Evolutionary conservation across 306 rosid species (phyloP).

Genomic region (Cucurbita argyrosperma): DNA sequence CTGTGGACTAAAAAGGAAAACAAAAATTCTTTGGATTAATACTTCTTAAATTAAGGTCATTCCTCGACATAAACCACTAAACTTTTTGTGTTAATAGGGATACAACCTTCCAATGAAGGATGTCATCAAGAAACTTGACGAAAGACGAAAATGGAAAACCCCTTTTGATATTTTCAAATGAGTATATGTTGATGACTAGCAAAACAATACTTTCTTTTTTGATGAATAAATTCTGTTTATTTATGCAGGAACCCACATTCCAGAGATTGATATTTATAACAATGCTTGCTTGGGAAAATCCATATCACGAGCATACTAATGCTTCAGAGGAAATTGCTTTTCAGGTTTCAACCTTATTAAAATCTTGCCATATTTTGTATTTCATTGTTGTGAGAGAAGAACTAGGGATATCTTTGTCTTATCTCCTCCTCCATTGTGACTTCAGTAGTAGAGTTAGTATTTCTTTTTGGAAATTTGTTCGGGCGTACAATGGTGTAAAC

Average conservation of each 20-base stretch:
- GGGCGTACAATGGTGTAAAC: too few relatives aligned
- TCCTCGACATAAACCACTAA: background rate
- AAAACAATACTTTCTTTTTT: conserved; percentile 6
- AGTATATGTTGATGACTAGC: background rate
- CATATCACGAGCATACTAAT: conserved; percentile 37
- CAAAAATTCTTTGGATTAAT: background rate
- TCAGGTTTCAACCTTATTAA: conserved; percentile 35
- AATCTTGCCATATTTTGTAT: background rate
- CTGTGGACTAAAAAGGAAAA: background rate
- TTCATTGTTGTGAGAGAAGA: background rate
- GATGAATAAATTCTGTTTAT: conserved; percentile 10
- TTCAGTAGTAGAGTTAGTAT: too few relatives aligned
- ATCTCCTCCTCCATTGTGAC: too few relatives aligned
- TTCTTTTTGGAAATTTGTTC: too few relatives aligned
- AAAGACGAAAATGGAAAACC: background rate
- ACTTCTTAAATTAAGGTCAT: too few relatives aligned
- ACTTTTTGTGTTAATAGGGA: background rate
- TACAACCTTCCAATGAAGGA: background rate
- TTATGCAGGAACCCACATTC: conserved; percentile 75
- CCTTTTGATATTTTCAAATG: background rate
- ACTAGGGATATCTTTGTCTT: background rate
- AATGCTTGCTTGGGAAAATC: conserved; percentile 95
- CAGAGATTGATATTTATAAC: conserved; percentile 81
- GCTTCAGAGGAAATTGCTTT: conserved; percentile 50
- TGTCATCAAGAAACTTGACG: background rate